Conservation (phyloP, 768 basidiomycete species). For the Lactarius hengduanensis region DNA sequence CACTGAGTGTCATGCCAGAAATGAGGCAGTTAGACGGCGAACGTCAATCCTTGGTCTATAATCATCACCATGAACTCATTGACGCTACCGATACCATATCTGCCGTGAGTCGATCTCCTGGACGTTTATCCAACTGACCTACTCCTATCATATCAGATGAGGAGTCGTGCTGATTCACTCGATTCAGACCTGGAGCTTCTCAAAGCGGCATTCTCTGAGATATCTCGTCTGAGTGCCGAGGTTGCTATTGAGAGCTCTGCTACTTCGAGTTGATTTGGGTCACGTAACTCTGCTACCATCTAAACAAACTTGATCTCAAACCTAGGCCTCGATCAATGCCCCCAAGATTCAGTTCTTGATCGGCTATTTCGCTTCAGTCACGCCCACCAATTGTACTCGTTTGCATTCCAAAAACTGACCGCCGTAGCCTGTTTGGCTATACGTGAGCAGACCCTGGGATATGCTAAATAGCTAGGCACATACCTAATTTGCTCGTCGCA, state of each 20-base stretch:
- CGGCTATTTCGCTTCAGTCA: conserved; percentile 1
- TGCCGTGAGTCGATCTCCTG: conserved; percentile 48
- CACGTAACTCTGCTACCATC: background rate
- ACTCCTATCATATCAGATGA: conserved; percentile 61
- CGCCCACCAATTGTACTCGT: background rate
- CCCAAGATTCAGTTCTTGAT: background rate
- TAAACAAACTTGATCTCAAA: background rate
- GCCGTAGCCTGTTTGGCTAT: conserved; percentile 21
- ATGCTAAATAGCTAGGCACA: conserved; percentile 3
- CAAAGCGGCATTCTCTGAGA: conserved; percentile 79
- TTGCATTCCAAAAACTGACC: conserved; percentile 10
- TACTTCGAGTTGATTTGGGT: conserved; percentile 5
- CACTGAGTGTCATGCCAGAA: conserved; percentile 45
- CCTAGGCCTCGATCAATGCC: too few relatives aligned
- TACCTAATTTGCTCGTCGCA: conserved; percentile 28
- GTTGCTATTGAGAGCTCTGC: conserved; percentile 48
- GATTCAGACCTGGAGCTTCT: conserved; percentile 83
- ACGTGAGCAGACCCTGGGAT: background rate
- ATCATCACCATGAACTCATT: conserved; percentile 93
- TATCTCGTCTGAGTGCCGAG: conserved; percentile 73
- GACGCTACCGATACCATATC: conserved; percentile 91
- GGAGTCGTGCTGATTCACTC: conserved; percentile 78
- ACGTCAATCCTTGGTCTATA: conserved; percentile 88
- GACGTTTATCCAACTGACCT: background rate
- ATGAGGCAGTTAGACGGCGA: conserved; percentile 87